phyloP scores from a whole-genome alignment of 1,139 yeast genomes.

The Arxiozyma heterogenica region DNA sequence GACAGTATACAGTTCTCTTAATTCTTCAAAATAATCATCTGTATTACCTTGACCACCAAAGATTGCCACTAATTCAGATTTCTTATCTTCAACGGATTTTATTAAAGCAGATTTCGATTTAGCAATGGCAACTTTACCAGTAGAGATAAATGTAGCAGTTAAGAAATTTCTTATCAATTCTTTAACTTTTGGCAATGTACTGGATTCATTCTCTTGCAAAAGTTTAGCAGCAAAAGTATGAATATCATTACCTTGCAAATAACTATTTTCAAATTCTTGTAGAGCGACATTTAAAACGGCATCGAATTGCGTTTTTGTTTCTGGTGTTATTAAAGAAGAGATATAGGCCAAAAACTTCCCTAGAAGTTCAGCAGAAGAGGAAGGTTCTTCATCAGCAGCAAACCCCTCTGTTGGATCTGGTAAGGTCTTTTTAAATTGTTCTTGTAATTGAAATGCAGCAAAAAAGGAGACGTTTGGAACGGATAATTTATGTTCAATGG shows the following conservation, averaged over 20 bases:
- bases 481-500: conserved; percentile 77
- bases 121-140: conserved; percentile 28
- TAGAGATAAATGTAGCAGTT: conserved; percentile 43
- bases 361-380: conserved; percentile 78
- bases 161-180: conserved; percentile 66
- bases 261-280: conserved; percentile 75
- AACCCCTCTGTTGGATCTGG: conserved; percentile 78
- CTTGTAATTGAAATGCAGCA: conserved; percentile 78
- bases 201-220: conserved; percentile 43
- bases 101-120: conserved; percentile 55
- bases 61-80: conserved; percentile 64
- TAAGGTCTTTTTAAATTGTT: conserved; percentile 68
- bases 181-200: conserved; percentile 63
- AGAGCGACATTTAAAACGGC: conserved; percentile 64
- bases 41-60: conserved; percentile 99
- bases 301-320: conserved; percentile 45
- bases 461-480: conserved; percentile 78
- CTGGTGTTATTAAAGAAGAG: conserved; percentile 46
- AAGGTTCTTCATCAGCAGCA: conserved; percentile 83
- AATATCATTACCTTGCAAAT: conserved; percentile 67
- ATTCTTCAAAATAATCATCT: conserved; percentile 94
- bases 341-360: conserved; percentile 79
- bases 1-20: conserved; percentile 70
- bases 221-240: conserved; percentile 79
- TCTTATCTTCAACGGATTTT: conserved; percentile 46